These are phyloP conservation scores for Grigorovia humatica DNA, from an alignment of 805 yeast species.

Conservation along the genomic window DNA sequence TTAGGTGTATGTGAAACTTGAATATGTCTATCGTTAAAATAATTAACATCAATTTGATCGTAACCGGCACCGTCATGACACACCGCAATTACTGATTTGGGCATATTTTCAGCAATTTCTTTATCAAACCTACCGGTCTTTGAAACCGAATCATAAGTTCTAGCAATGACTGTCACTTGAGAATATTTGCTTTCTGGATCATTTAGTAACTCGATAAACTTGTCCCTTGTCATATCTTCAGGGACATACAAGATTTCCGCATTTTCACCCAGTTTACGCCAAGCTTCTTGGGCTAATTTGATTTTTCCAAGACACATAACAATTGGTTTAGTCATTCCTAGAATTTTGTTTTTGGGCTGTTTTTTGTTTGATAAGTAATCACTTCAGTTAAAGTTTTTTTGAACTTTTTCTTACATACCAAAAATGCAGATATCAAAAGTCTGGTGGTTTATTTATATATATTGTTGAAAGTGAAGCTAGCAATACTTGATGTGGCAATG, in stretches of 20 bases:
- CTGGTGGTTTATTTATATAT: no score
- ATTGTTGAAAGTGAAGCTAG: no score
- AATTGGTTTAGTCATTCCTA: constrained; percentile 35
- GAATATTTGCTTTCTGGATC: constrained; percentile 27
- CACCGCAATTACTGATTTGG: constrained; percentile 41
- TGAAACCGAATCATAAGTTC: constrained; percentile 44
- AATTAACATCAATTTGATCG: constrained; percentile 55
- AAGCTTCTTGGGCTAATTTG: constrained; percentile 50
- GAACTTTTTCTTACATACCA: no score
- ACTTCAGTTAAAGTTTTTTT: no score
- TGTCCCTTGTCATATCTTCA: constrained; percentile 31
- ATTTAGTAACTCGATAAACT: constrained; percentile 23
- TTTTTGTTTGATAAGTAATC: no score
- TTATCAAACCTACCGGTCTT: constrained; percentile 57
- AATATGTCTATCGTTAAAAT: constrained; percentile 41
- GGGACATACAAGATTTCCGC: constrained; percentile 39
- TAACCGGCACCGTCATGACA: constrained; percentile 69
- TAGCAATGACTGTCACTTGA: constrained; percentile 30
- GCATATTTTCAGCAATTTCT: constrained; percentile 47
- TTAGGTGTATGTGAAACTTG: constrained; percentile 61
- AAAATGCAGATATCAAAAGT: no score
- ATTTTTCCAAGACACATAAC: constrained; percentile 58
- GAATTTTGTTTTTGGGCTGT: neutral
- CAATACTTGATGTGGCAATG: no score
- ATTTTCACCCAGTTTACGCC: constrained; percentile 43